phyloP scores from a whole-genome alignment of 805 yeast species.

The Candida pini region DNA sequence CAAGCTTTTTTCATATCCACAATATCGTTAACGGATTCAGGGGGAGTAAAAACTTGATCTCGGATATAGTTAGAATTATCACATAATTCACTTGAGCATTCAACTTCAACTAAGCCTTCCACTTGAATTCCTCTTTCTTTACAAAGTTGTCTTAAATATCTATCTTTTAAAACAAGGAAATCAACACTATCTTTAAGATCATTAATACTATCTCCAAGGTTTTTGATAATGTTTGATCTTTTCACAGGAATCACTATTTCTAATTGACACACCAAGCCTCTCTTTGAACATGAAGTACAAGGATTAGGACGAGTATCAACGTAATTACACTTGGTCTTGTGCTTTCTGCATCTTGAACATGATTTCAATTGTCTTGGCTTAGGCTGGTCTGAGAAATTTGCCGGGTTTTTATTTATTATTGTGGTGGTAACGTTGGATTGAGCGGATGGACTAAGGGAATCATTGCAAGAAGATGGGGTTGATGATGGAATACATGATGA shows the following conservation, averaged over 20 bases:
- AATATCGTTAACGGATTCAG: constrained; percentile 1
- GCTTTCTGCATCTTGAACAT: constrained; percentile 59
- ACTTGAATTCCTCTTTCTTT: constrained; percentile 21
- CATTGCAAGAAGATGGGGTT: background rate
- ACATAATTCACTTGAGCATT: constrained; percentile 5
- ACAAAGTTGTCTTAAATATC: constrained; percentile 20
- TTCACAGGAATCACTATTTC: constrained; percentile 52
- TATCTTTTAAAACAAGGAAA: constrained; percentile 22
- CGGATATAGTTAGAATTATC: background rate
- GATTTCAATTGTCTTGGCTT: constrained; percentile 45
- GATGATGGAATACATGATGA: background rate
- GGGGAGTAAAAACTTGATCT: constrained; percentile 1
- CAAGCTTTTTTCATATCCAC: background rate
- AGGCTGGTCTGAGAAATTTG: constrained; percentile 19
- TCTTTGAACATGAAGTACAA: constrained; percentile 51
- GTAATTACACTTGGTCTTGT: constrained; percentile 64
- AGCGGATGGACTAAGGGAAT: background rate
- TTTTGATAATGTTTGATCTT: constrained; percentile 35
- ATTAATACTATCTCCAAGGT: constrained; percentile 28
- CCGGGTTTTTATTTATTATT: constrained; percentile 18
- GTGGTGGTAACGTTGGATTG: constrained; percentile 13
- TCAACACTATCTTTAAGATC: constrained; percentile 26
- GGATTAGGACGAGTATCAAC: constrained; percentile 44
- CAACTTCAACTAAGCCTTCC: constrained; percentile 26
- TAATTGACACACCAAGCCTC: constrained; percentile 46